Evolutionary conservation across 2,329 filamentous ascomycete species (phyloP), one percentile per base, ranked within the genome.

Genomic region (Hypoxylon sp.): DNA sequence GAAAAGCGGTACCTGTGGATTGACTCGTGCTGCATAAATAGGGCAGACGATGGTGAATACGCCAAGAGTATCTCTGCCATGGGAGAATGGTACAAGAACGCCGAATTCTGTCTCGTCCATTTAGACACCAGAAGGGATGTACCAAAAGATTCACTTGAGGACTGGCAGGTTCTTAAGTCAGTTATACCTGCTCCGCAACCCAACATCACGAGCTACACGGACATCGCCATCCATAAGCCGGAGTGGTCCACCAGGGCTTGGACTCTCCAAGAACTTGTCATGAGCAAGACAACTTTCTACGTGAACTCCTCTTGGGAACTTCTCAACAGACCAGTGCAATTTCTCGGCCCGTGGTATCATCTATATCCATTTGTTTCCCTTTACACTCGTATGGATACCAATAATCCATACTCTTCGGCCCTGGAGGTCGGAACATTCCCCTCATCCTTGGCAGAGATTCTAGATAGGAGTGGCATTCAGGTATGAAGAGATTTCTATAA

Each of bases 201-300:
- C 2, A 74, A 73, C 45, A 70, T 74, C 41, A 30, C 32, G 1
- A 66, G 14, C 9, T 76, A 73, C 43, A 47, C 61, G 27, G 61
- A 65, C 3, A 71, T 76, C 48, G 7, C 16, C 7, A 6, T 6
- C 9, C 54, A 63, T n/a, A 32, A 67, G 2, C 74, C 74, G 0
- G 71, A 76, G 21, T 77, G 74, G 74, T 70, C 73, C 0, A 73
- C 68, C 3, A 64, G 75, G 48, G 76, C 71, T 1, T 78, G 76
- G 75, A 77, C 76, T 11, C 68, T 77, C 2, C 75, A 78, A 39
- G 76, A 78, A 48, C 69, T 76, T 25, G 71, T 77, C 30, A 69
- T 78, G 68, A 78, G 77, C 65, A 78, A 76, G 66, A 72, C 74
- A 34, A 76, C 76, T 2, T 78, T 74, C 61, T 79, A 77, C 66